phyloP scores from a whole-genome alignment of 2,329 filamentous ascomycete species.

The Fulvia fulva region DNA sequence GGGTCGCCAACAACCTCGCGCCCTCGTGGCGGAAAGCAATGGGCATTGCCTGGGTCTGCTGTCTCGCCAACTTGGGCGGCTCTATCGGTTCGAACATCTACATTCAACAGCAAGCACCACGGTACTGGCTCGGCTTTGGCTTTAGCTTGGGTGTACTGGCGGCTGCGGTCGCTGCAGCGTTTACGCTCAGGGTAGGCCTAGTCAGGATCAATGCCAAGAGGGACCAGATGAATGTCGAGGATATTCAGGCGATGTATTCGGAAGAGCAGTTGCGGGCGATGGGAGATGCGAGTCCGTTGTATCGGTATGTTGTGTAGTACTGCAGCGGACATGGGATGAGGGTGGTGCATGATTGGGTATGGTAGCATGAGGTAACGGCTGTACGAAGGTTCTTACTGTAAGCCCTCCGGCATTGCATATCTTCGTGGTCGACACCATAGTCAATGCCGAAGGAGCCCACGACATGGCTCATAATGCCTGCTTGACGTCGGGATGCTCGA shows the following conservation, averaged over 20 bases:
- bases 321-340: background rate
- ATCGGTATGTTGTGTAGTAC: conserved; percentile 32
- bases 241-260: conserved; percentile 34
- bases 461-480: too few relatives aligned
- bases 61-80: conserved; percentile 20
- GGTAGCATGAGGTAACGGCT: too few relatives aligned
- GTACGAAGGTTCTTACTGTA: too few relatives aligned
- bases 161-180: conserved; percentile 25
- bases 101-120: conserved; percentile 11
- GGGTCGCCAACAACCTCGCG: conserved; percentile 52
- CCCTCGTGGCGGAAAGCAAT: conserved; percentile 38
- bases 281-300: conserved; percentile 39
- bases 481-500: too few relatives aligned
- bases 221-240: conserved; percentile 31
- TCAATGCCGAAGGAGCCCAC: too few relatives aligned
- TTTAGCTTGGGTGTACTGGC: conserved; percentile 19
- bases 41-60: conserved; percentile 12
- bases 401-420: too few relatives aligned
- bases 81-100: conserved; percentile 20
- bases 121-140: conserved; percentile 18
- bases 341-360: too few relatives aligned
- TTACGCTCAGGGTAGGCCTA: conserved; percentile 7
- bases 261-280: conserved; percentile 36
- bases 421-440: too few relatives aligned
- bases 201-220: conserved; percentile 30